Evolutionary conservation across 768 basidiomycete genomes (phyloP).

Genomic region (Suillus hirtellus): DNA sequence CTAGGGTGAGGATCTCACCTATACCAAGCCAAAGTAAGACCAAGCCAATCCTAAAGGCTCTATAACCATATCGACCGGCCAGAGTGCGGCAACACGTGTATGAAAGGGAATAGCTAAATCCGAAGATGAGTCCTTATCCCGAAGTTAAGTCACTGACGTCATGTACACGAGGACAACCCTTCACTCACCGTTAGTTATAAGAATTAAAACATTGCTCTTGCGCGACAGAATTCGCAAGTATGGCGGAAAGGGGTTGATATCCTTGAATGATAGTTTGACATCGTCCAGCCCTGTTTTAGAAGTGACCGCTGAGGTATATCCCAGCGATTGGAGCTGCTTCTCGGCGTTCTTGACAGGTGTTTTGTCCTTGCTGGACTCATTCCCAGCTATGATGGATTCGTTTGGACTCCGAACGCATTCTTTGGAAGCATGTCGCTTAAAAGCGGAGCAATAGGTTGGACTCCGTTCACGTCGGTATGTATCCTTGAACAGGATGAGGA

Average conservation of each 20-base stretch:
- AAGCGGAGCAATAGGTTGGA: constrained; percentile 68
- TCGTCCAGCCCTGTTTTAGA: constrained; percentile 23
- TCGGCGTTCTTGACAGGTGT: constrained; percentile 16
- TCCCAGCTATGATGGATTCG: constrained; percentile 17
- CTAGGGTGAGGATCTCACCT: constrained; percentile 41
- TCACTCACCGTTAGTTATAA: constrained; percentile 37
- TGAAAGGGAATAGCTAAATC: constrained; percentile 64
- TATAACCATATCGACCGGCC: constrained; percentile 58
- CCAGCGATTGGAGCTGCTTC: constrained; percentile 23
- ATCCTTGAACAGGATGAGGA: constrained; percentile 73
- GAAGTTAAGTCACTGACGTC: constrained; percentile 14
- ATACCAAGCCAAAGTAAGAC: constrained; percentile 75
- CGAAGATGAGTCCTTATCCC: constrained; percentile 64
- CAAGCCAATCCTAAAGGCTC: constrained; percentile 70
- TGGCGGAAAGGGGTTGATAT: constrained; percentile 73
- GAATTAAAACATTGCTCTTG: constrained; percentile 65
- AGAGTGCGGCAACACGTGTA: constrained; percentile 79
- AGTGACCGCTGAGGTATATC: constrained; percentile 18
- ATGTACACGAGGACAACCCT: background rate
- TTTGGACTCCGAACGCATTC: constrained; percentile 22
- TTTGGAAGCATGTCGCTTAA: constrained; percentile 39
- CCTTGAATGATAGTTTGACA: constrained; percentile 58
- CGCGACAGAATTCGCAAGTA: constrained; percentile 56
- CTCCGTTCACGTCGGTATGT: constrained; percentile 85
- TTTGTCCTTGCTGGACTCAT: constrained; percentile 16